Evolutionary conservation across 306 rosid species (phyloP).

Genomic region (Glycine latifolia): DNA sequence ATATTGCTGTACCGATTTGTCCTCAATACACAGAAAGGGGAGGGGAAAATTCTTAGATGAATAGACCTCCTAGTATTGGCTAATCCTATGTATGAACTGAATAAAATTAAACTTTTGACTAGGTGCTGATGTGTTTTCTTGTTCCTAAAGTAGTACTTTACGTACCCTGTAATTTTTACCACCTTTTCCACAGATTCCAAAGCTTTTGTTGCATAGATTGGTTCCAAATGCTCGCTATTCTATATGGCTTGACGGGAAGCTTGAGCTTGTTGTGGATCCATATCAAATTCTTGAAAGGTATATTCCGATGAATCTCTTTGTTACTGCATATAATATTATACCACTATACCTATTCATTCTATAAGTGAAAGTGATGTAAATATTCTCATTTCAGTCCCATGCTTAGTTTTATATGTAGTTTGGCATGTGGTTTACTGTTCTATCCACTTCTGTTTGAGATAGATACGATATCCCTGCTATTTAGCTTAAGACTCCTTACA

Average conservation of each 20-base stretch:
- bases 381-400: conserved; percentile 13
- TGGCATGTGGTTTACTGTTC: conserved; percentile 6
- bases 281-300: conserved; percentile 93
- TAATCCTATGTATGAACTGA: conserved; percentile 25
- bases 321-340: conserved; percentile 3
- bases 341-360: conserved; percentile 31
- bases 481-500: neutral
- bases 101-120: neutral
- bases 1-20: too few relatives aligned
- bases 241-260: conserved; percentile 94
- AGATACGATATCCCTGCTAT: conserved; percentile 4
- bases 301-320: conserved; percentile 28
- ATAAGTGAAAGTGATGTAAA: conserved; percentile 20
- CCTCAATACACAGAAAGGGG: too few relatives aligned
- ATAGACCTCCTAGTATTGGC: conserved; percentile 31
- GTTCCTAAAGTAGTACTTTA: conserved; percentile 18
- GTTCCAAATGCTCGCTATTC: conserved; percentile 92
- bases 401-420: conserved; percentile 5
- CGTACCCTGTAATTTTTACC: conserved; percentile 40
- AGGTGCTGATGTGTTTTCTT: conserved; percentile 32
- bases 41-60: conserved; percentile 22
- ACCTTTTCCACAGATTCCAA: conserved; percentile 77
- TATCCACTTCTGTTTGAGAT: conserved; percentile 26
- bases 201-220: conserved; percentile 89
- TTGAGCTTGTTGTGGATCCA: conserved; percentile 93